Percentiles rank a stretch among this genome's conserved stretches.
Conservation (phyloP, 257 asterid species). For the Solanum clarkiae region DNA sequence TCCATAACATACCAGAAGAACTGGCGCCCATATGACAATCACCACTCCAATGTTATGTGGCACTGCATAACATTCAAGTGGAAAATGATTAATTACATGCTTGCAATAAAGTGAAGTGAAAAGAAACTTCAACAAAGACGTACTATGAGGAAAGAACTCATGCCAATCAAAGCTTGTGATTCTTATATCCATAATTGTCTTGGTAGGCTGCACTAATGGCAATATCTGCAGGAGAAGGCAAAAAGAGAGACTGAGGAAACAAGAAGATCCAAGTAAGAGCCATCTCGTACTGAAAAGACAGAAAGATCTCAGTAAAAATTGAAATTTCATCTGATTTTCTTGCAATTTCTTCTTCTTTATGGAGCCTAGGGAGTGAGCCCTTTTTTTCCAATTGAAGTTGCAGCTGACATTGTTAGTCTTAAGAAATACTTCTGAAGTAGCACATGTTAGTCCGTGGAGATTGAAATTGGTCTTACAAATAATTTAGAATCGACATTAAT, state of each 20-base stretch:
- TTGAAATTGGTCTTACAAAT: neutral
- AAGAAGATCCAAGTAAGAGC: conserved; percentile 1
- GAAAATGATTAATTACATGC: conserved; percentile 14
- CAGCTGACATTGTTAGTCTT: neutral
- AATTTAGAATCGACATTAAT: neutral
- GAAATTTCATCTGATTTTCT: neutral
- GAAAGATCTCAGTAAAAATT: neutral
- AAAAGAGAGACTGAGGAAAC: neutral
- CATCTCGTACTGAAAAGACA: neutral
- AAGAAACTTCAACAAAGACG: neutral
- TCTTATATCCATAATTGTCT: conserved; percentile 48
- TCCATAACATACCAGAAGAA: conserved; percentile 57
- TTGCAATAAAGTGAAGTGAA: neutral
- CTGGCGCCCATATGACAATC: conserved; percentile 86
- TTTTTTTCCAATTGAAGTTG: neutral
- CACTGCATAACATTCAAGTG: conserved; percentile 39
- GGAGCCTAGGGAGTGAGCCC: neutral
- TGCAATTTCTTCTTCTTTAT: neutral
- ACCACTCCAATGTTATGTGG: conserved; percentile 72
- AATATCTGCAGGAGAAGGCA: conserved; percentile 41
- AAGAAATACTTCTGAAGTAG: neutral
- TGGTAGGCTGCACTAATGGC: conserved; percentile 90
- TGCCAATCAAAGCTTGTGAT: conserved; percentile 88
- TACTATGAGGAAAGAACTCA: conserved; percentile 90
- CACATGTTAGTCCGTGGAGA: neutral